Evolutionary conservation across 495 filamentous ascomycete genomes (phyloP).

Genomic region (Neurospora terricola): DNA sequence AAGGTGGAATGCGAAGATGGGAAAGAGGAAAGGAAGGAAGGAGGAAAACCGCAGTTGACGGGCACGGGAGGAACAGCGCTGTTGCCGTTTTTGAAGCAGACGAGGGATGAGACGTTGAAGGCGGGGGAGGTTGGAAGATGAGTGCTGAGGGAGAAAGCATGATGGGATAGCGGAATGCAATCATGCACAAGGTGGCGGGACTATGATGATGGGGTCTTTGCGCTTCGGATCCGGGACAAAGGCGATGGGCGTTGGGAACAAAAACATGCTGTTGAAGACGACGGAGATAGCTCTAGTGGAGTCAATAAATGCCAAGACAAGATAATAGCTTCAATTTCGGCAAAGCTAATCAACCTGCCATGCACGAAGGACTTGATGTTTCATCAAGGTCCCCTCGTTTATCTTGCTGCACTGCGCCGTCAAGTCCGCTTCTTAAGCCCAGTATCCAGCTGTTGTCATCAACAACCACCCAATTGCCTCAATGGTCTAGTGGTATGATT

Average conservation of each 20-base stretch:
- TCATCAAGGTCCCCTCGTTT: not conserved
- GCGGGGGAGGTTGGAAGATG: slow-evolving; percentile 5
- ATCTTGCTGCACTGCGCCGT: too few relatives aligned
- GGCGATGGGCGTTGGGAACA: not conserved
- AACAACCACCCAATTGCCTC: not conserved
- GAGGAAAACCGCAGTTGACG: slow-evolving; percentile 46
- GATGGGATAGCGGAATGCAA: not conserved
- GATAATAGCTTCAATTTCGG: not conserved
- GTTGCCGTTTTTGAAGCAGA: slow-evolving; percentile 89
- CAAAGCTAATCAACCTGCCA: not conserved
- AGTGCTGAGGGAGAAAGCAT: not conserved
- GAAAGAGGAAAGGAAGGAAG: not conserved
- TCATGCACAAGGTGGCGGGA: too few relatives aligned
- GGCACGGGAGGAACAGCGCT: slow-evolving; percentile 87
- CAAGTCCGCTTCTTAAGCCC: too few relatives aligned
- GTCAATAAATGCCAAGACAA: not conserved
- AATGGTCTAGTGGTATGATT: not conserved
- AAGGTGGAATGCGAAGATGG: not conserved
- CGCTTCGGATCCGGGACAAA: not conserved
- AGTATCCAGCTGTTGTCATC: not conserved
- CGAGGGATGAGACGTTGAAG: slow-evolving; percentile 68
- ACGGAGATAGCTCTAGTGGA: not conserved
- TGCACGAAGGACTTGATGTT: not conserved
- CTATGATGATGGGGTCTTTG: not conserved
- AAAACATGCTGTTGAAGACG: not conserved